Evolutionary conservation across 495 filamentous ascomycete species (phyloP), one percentile per base, ranked within the genome.

Genomic region (Geoglossum glabrum): DNA sequence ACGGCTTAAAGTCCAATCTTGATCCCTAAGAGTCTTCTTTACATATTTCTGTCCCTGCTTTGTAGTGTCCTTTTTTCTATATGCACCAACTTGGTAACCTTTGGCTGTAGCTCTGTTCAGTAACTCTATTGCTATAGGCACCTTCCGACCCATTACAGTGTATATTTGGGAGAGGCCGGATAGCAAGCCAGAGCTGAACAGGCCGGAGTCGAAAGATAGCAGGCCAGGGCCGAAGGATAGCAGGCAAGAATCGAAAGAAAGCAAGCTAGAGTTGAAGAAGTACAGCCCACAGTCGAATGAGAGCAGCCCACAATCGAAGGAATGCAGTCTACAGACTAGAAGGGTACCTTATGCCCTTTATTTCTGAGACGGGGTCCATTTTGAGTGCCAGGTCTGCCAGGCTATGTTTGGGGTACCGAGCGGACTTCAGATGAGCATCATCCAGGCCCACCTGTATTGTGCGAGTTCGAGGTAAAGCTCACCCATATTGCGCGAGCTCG

Each of bases 1-100:
- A 50, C 47, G 34, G 17, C 21, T 47, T 30, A 54, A 55, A 55
- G 56, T 30, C 7, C 26, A 11, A 30, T 61, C 25, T 36, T 55
- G 56, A 30, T 58, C 59, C 47, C 17, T 58, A 0, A 61, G 59
- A 36, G 56, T 61, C 36, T 40, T 40, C 36, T 40, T 40, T 7
- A 17, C 36, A 40, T 40, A 40, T 40, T 40, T 40, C 9, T 7
- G 36, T 17, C 5, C 13, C 13, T 40, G 6, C 36, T 40, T 40
- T 40, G 17, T 40, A 40, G 13, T 40, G 36, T 40, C 36, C 36
- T 40, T 40, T 17, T 40, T 15, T 17, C 36, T 40, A 40, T 40
- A 15, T 17, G 13, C 13, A 17, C 36, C 36, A 17, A 40, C 13
- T 40, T 40, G 36, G 5, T 34, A 34, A 11, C 31, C 31, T 34